Percentiles rank a stretch among this genome's conserved stretches.
phyloP scores from a whole-genome alignment of 352 stramenopile genomes.

The Globisporangium abappressorium region DNA sequence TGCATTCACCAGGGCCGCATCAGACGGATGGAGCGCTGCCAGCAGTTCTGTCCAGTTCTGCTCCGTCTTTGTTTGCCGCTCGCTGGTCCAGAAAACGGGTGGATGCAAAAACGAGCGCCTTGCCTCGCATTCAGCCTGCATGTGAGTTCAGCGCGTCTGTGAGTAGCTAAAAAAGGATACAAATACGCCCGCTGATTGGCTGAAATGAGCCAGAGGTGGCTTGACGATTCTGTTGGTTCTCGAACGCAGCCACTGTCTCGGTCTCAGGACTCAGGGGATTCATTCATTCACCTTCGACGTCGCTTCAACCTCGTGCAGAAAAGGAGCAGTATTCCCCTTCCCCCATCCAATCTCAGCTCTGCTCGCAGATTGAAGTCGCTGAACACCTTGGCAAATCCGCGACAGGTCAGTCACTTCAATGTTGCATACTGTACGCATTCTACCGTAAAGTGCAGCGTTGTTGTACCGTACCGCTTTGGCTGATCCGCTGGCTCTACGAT shows the following conservation, averaged over 20 bases:
- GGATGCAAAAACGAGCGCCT: background rate
- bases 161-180: background rate
- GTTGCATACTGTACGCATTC: no score
- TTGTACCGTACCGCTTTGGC: background rate
- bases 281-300: background rate
- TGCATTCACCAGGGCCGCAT: conserved; percentile 1
- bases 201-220: background rate
- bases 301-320: conserved; percentile 45
- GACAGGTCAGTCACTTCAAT: conserved; percentile 5
- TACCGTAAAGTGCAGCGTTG: background rate
- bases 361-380: background rate
- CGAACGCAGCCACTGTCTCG: conserved; percentile 3
- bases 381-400: background rate
- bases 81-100: conserved; percentile 13
- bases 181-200: background rate
- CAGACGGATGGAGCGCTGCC: conserved; percentile 2
- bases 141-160: background rate
- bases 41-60: conserved; percentile 24
- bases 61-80: conserved; percentile 18
- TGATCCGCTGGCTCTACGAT: background rate
- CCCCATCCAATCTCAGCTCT: background rate
- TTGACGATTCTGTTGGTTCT: conserved; percentile 16
- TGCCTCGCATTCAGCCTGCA: conserved; percentile 15
- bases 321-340: conserved; percentile 3
- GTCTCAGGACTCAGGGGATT: background rate